Evolutionary conservation across 148 eudicot species (phyloP), one percentile per base, ranked within the genome.

Genomic region (Rhododendron ovatum): DNA sequence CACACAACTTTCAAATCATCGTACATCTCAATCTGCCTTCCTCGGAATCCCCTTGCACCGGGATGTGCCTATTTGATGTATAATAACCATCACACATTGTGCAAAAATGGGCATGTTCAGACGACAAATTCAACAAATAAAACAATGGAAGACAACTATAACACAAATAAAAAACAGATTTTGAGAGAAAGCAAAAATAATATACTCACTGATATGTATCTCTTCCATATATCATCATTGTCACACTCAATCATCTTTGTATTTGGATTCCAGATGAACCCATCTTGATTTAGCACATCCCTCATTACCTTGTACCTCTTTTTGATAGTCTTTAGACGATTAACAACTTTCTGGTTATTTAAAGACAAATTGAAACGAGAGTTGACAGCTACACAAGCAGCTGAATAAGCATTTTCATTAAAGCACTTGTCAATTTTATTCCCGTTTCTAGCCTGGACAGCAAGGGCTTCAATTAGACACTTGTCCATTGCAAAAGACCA

Each of bases 401-500:
- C 67, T 2, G 80, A 51, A 37, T 84, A 84, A 50, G 86, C 86
- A 13, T 84, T 84, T 84, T 84, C 86, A 51, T 84, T 84, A 35
- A 84, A 84, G 86, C 67, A 84, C 86, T 74, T 84, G 86, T 84
- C 86, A 74, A 84, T 84, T 51, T 84, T 84, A 74, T 84, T 84
- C 86, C 86, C 86, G 13, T 74, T 84, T 84, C 80, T 84, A 22
- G 86, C 86, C 67, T 84, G 86, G 81, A 84, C 76, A 0, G 86
- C 86, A 4, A 84, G 80, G 35, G 86, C 67, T 73, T 84, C 86
- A 74, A 84, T 84, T 5, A 84, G 80, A 74, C 86, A 84, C 80
- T 84, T 84, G 80, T 84, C 86, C 86, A 84, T 84, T 50, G 80
- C 86, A 10, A 84, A n/a, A 73, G 86, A 84, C 86, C 86, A 84